Conservation (phyloP, 2,329 filamentous ascomycete genomes). For the Cladosporium sp. region DNA sequence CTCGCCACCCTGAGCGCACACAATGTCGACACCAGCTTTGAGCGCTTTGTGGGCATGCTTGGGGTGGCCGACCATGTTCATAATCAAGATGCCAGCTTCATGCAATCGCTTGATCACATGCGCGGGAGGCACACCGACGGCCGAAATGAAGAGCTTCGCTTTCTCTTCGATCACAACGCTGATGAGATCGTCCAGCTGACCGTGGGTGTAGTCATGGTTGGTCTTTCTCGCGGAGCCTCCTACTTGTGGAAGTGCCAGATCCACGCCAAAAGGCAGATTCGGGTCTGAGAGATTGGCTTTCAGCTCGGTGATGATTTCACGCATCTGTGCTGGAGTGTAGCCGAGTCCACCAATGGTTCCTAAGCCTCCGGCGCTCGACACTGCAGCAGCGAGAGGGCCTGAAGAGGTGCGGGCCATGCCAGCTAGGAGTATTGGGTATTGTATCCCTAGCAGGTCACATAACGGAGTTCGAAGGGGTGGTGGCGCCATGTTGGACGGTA, state of each 20-base stretch:
- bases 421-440: conserved; percentile 85
- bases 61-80: conserved; percentile 97
- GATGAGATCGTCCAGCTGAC: conserved; percentile 81
- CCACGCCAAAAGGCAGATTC: conserved; percentile 79
- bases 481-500: conserved; percentile 21
- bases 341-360: conserved; percentile 59
- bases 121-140: conserved; percentile 79
- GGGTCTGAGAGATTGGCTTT: conserved; percentile 67
- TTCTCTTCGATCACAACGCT: conserved; percentile 80
- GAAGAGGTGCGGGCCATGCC: conserved; percentile 88
- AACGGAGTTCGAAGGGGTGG: conserved; percentile 68
- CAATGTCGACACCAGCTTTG: conserved; percentile 79
- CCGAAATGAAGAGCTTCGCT: conserved; percentile 80
- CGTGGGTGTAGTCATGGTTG: conserved; percentile 93
- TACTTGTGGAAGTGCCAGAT: conserved; percentile 85
- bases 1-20: conserved; percentile 90
- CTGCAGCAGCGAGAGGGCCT: conserved; percentile 73
- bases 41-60: conserved; percentile 88
- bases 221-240: conserved; percentile 80
- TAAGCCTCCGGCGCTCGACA: conserved; percentile 83
- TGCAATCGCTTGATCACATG: conserved; percentile 73
- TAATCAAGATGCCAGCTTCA: conserved; percentile 72
- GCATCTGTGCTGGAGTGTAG: conserved; percentile 71
- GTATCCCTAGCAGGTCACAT: conserved; percentile 72
- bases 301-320: conserved; percentile 77